Evolutionary conservation across 257 asterid species (phyloP).

Genomic region (Solanum chaucha): DNA sequence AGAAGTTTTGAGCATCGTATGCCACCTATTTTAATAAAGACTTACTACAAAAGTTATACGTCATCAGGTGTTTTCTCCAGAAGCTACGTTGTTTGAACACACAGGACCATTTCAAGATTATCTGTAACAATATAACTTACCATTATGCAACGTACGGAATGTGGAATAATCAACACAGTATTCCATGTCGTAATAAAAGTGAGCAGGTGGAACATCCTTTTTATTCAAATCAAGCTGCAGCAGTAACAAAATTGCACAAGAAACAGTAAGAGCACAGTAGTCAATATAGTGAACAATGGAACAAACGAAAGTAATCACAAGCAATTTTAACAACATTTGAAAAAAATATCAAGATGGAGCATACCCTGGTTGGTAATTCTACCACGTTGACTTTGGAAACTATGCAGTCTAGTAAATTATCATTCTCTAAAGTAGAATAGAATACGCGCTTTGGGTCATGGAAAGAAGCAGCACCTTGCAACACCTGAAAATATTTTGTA

Average conservation of each 20-base stretch:
- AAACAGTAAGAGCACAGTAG: neutral
- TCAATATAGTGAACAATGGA: neutral
- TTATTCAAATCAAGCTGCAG: slow-evolving; percentile 36
- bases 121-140: slow-evolving; percentile 24
- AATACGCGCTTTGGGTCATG: slow-evolving; percentile 78
- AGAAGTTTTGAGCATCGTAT: neutral
- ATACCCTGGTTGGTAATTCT: slow-evolving; percentile 43
- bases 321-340: neutral
- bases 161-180: slow-evolving; percentile 79
- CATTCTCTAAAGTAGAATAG: slow-evolving; percentile 65
- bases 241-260: neutral
- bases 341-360: slow-evolving; percentile 5
- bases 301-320: neutral
- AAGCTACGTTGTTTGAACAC: neutral
- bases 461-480: slow-evolving; percentile 43
- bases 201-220: slow-evolving; percentile 25
- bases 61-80: neutral
- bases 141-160: slow-evolving; percentile 41
- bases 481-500: slow-evolving; percentile 36
- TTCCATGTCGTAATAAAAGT: slow-evolving; percentile 82
- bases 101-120: neutral
- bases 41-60: neutral
- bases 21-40: neutral
- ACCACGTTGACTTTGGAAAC: slow-evolving; percentile 61
- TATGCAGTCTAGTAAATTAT: slow-evolving; percentile 74